These are phyloP conservation scores for Diaporthe batatas DNA, from an alignment of 2,329 filamentous ascomycete species.

Conservation along the genomic window DNA sequence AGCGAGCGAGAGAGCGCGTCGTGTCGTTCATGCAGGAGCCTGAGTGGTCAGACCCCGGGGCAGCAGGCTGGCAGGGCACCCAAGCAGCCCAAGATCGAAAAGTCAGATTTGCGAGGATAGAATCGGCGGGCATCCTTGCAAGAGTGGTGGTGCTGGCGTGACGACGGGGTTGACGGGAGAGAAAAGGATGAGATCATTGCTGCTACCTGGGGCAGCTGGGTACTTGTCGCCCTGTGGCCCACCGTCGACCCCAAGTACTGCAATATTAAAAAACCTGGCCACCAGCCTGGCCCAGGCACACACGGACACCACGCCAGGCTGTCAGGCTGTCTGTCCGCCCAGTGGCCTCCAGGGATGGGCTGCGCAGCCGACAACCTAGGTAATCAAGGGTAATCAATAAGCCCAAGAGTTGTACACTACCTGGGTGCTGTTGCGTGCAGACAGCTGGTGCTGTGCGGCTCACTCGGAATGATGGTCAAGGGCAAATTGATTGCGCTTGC, in stretches of 20 bases:
- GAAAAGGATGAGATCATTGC: conserved; percentile 29
- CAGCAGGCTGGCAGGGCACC: too few relatives aligned
- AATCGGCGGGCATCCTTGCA: conserved; percentile 25
- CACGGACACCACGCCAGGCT: neutral
- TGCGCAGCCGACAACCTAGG: neutral
- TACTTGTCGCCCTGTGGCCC: conserved; percentile 19
- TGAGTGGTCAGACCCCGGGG: conserved; percentile 27
- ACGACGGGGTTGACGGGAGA: neutral
- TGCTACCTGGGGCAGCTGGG: neutral
- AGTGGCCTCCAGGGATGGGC: conserved; percentile 6
- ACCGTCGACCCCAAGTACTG: neutral
- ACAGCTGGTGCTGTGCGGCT: neutral
- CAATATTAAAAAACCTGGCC: conserved; percentile 8
- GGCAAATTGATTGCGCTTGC: neutral
- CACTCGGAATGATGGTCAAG: neutral
- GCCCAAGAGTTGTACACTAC: neutral
- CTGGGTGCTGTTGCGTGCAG: neutral
- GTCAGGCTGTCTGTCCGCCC: neutral
- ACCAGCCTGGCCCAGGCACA: neutral
- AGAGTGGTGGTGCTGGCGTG: conserved; percentile 1
- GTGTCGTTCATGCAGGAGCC: conserved; percentile 30
- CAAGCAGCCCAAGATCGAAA: conserved; percentile 17
- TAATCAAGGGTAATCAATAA: neutral
- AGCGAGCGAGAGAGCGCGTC: conserved; percentile 12
- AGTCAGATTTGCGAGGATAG: conserved; percentile 35